A percentile compares a stretch with the other conserved stretches of the same genome.
These are phyloP conservation scores for Symmetrospora coprosmae DNA, from an alignment of 768 basidiomycete species.

Conservation along the genomic window DNA sequence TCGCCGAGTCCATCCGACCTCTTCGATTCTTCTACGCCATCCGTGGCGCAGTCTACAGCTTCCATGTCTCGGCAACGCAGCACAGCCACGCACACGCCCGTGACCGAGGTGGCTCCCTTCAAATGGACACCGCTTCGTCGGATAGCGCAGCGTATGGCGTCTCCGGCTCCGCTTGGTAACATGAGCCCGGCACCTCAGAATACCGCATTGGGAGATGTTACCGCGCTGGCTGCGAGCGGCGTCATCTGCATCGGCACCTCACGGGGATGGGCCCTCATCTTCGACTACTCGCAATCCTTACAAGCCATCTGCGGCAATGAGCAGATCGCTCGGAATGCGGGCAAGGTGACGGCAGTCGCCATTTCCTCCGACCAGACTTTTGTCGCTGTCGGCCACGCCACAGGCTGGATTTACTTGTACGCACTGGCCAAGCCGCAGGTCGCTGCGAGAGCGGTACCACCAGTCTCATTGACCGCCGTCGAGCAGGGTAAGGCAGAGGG, in stretches of 20 bases:
- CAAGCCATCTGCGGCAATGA: constrained; percentile 65
- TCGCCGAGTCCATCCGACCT: constrained; percentile 22
- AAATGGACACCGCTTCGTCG: constrained; percentile 57
- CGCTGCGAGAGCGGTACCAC: constrained; percentile 51
- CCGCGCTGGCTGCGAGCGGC: constrained; percentile 68
- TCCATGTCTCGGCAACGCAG: too few relatives aligned
- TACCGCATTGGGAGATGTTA: constrained; percentile 53
- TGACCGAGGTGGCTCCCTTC: constrained; percentile 40
- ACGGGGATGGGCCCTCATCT: constrained; percentile 61
- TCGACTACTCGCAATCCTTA: constrained; percentile 78
- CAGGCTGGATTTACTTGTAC: constrained; percentile 73
- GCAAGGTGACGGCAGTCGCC: constrained; percentile 73
- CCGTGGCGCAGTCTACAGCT: too few relatives aligned
- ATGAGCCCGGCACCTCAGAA: constrained; percentile 47
- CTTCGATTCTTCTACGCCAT: too few relatives aligned
- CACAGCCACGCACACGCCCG: too few relatives aligned
- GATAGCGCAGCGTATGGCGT: constrained; percentile 49
- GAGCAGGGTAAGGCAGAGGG: constrained; percentile 70
- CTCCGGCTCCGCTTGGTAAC: constrained; percentile 47
- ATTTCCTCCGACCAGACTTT: constrained; percentile 89
- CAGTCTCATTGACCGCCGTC: constrained; percentile 55
- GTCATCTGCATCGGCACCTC: constrained; percentile 79
- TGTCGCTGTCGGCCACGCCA: constrained; percentile 70
- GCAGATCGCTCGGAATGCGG: constrained; percentile 47
- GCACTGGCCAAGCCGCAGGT: constrained; percentile 55